Conservation (phyloP, 1,284 basidiomycete genomes). For the Cryptococcus wingfieldii region DNA sequence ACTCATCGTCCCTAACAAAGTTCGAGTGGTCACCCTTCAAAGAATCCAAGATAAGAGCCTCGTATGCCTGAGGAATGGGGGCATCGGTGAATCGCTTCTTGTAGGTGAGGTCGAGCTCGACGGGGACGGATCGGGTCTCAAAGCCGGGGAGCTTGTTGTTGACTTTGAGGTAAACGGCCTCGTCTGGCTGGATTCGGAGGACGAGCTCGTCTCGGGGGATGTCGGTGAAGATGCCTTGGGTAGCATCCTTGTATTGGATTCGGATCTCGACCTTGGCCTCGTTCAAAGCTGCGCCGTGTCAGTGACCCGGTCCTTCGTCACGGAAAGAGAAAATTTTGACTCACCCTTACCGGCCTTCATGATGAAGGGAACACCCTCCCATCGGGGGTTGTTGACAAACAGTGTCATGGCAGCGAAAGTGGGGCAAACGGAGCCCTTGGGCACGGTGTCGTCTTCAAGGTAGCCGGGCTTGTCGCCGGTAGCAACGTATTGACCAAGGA, state of each 20-base stretch:
- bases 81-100: constrained; percentile 84
- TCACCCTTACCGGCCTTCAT: constrained; percentile 92
- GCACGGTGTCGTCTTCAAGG: constrained; percentile 89
- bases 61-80: constrained; percentile 91
- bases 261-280: constrained; percentile 96
- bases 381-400: constrained; percentile 87
- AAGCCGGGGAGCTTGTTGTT: constrained; percentile 91
- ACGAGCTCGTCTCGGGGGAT: constrained; percentile 93
- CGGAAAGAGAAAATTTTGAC: not conserved
- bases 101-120: constrained; percentile 95
- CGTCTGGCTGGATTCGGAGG: constrained; percentile 88
- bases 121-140: constrained; percentile 79
- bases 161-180: constrained; percentile 91
- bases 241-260: constrained; percentile 94
- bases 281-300: constrained; percentile 66
- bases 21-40: constrained; percentile 60
- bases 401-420: constrained; percentile 85
- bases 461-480: constrained; percentile 93
- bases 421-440: constrained; percentile 82
- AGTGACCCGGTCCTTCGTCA: not conserved
- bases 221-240: constrained; percentile 90
- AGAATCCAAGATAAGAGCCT: constrained; percentile 83
- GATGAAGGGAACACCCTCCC: constrained; percentile 97
- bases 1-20: constrained; percentile 91
- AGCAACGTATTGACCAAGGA: constrained; percentile 86